Conservation (phyloP, 768 basidiomycete species). For the Dacryopinax primogenitus region DNA sequence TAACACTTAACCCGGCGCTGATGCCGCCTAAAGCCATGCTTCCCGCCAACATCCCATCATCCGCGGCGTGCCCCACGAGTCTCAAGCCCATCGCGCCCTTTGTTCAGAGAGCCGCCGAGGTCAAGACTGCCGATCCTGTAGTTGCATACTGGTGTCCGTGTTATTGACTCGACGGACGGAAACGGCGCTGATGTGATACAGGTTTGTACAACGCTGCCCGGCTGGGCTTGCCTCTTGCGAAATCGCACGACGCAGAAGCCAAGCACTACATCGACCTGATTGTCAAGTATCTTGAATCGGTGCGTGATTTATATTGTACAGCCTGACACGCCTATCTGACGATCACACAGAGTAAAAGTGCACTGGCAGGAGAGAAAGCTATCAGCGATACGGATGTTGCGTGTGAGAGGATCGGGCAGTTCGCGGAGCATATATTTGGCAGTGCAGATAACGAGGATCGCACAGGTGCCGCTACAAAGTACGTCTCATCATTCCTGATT, state of each 20-base stretch:
- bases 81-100: constrained; percentile 53
- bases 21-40: neutral
- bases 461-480: constrained; percentile 63
- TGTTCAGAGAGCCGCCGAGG: constrained; percentile 81
- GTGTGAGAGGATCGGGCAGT: constrained; percentile 85
- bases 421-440: constrained; percentile 79
- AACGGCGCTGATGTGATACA: neutral
- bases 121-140: constrained; percentile 66
- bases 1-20: neutral
- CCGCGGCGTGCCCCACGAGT: constrained; percentile 19
- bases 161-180: neutral
- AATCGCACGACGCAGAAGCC: neutral
- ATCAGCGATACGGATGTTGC: constrained; percentile 62
- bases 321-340: neutral
- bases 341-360: constrained; percentile 46
- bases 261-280: neutral
- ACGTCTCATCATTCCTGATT: constrained; percentile 19
- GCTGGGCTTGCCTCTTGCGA: constrained; percentile 5
- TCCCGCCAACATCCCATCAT: neutral
- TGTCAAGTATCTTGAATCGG: constrained; percentile 10
- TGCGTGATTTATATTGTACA: neutral
- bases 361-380: constrained; percentile 62
- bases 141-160: constrained; percentile 91
- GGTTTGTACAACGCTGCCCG: neutral
- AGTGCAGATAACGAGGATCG: constrained; percentile 87